phyloP scores from a whole-genome alignment of 2,329 filamentous ascomycete genomes.

The Fusarium udum region DNA sequence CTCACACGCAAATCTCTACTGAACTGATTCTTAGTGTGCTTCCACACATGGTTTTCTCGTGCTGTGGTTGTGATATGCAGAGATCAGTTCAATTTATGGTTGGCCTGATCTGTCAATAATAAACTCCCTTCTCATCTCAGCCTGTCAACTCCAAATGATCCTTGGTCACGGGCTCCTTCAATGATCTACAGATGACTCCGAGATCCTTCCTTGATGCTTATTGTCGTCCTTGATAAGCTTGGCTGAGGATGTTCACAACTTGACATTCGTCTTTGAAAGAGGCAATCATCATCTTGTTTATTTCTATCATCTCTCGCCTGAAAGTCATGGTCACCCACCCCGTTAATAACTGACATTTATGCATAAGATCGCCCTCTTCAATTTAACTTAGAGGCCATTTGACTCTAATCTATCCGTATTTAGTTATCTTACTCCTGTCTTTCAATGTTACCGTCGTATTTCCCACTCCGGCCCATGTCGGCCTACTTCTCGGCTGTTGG shows the following conservation, averaged over 20 bases:
- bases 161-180: slow-evolving; percentile 9
- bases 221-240: background rate
- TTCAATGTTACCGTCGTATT: slow-evolving; percentile 30
- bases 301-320: background rate
- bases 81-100: background rate
- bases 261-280: background rate
- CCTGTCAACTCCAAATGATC: slow-evolving; percentile 3
- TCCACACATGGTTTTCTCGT: slow-evolving; percentile 27
- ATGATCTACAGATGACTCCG: slow-evolving; percentile 31
- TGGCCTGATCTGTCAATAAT: background rate
- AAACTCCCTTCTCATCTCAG: slow-evolving; percentile 6
- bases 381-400: slow-evolving; percentile 9
- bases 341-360: background rate
- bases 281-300: background rate
- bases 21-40: background rate
- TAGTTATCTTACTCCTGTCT: slow-evolving; percentile 7
- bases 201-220: slow-evolving; percentile 19
- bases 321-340: background rate
- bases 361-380: slow-evolving; percentile 10
- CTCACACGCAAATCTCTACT: slow-evolving; percentile 13
- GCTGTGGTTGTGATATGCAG: slow-evolving; percentile 1
- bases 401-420: slow-evolving; percentile 6
- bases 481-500: background rate
- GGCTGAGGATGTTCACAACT: background rate
- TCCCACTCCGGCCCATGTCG: slow-evolving; percentile 8